Evolutionary conservation across 2,329 filamentous ascomycete genomes (phyloP).

Genomic region (Trichoderma citrinoviride): DNA sequence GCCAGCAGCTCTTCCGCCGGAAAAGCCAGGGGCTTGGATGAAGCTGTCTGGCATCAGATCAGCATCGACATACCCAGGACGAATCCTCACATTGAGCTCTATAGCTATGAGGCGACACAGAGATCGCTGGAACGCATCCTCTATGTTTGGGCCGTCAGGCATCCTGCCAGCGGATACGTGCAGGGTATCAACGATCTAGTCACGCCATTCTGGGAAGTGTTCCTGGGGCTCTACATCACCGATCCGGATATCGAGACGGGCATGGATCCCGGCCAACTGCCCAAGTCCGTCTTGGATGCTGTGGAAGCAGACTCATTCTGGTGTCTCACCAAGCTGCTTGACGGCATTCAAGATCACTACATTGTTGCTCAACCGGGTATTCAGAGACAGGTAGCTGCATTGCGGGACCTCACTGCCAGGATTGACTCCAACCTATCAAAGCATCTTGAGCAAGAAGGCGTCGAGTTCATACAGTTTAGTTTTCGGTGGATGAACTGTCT

Average conservation of each 20-base stretch:
- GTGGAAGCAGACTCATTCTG: conserved; percentile 98
- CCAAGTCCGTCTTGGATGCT: conserved; percentile 85
- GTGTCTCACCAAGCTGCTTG: conserved; percentile 96
- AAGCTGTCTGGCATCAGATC: conserved; percentile 99
- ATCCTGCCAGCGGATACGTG: conserved; percentile 95
- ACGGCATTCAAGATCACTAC: conserved; percentile 98
- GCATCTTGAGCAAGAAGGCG: conserved; percentile 84
- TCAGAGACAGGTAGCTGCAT: conserved; percentile 83
- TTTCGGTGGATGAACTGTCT: conserved; percentile 99
- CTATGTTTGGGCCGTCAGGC: conserved; percentile 96
- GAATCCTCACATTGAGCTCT: conserved; percentile 92
- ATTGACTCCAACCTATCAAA: conserved; percentile 83
- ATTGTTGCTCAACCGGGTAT: conserved; percentile 97
- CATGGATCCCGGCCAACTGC: conserved; percentile 95
- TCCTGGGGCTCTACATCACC: conserved; percentile 91
- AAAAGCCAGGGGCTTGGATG: conserved; percentile 71
- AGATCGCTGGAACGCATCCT: conserved; percentile 89
- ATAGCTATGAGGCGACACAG: conserved; percentile 94
- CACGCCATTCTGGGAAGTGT: conserved; percentile 97
- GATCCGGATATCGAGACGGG: conserved; percentile 87
- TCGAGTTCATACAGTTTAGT: conserved; percentile 99
- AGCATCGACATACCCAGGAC: conserved; percentile 97
- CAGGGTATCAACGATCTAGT: conserved; percentile 98
- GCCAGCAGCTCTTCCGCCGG: conserved; percentile 37
- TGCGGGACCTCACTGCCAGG: conserved; percentile 84